Evolutionary conservation across 108 stramenopile genomes (phyloP), one percentile per base, ranked within the genome.

Genomic region (Cyclotella kingstonii): DNA sequence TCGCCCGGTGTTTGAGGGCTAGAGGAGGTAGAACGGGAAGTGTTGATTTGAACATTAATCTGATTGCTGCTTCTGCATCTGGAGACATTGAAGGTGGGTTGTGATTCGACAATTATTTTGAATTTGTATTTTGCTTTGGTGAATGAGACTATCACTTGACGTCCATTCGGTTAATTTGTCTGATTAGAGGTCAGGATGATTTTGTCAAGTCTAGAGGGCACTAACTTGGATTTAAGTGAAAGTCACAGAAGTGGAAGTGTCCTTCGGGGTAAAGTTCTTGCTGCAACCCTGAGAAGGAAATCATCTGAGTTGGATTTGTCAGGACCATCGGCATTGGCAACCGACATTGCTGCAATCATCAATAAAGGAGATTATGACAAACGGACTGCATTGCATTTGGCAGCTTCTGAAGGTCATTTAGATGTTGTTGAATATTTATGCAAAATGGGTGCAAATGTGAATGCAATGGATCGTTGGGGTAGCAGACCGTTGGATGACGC

Each of bases 331-430:
- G 47, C 40, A 14, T 30, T 55, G 15, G 31, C 31, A 35, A 22
- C 8, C 6, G 27, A 9, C 6, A 18, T 9, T 7, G 54, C n/a
- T 10, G 61, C 85, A 9, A 82, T 84, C 44, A 76, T 91, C 0
- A 83, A 89, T 54, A 77, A 76, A n/a, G 78, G 85, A 1, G 94
- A 95, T 70, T 93, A 93, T 53, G 94, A 95, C 66, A 84, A 77
- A 39, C 78, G 96, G 29, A 95, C 96, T 25, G 86, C 94, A 6
- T 42, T 95, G 54, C 96, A 97, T 60, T 42, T 97, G 40, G 94
- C 92, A 2, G 81, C 86, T 3, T 78, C 81, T 1, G 93, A 86
- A 49, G 95, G 95, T 34, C 87, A 89, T 43, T 58, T 44, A 15
- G 73, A 77, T 2, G 76, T 95, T 10, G 81, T 95, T 0, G 19